Conservation (phyloP, 2,329 filamentous ascomycete species). For the Aquanectria penicillioides region DNA sequence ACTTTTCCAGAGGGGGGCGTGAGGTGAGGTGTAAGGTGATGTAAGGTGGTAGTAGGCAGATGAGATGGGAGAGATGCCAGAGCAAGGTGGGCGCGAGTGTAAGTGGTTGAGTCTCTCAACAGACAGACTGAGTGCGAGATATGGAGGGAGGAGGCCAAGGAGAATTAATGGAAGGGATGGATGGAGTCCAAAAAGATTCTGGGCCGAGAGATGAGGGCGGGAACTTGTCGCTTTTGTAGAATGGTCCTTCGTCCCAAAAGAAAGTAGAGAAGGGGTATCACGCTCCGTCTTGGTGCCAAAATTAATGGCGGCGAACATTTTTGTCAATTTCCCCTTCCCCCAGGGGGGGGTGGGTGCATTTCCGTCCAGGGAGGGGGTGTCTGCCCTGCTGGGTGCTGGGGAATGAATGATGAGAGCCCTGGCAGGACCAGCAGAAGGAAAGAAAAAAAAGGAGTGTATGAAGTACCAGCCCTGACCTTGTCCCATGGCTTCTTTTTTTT, state of each 20-base stretch:
- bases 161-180: background rate
- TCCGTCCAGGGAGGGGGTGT: no score
- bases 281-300: conserved; percentile 2
- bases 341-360: background rate
- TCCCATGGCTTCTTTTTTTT: conserved; percentile 28
- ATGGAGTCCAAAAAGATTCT: conserved; percentile 19
- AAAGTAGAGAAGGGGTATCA: conserved; percentile 22
- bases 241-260: conserved; percentile 20
- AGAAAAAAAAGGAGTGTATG: conserved; percentile 14
- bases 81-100: background rate
- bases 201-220: conserved; percentile 30
- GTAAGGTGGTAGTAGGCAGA: conserved; percentile 25
- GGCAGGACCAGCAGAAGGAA: background rate
- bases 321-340: conserved; percentile 11
- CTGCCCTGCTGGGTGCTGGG: conserved; percentile 15
- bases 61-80: conserved; percentile 7
- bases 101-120: background rate
- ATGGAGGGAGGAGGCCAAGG: conserved; percentile 6
- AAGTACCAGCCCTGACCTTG: conserved; percentile 37
- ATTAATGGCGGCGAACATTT: conserved; percentile 6
- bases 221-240: conserved; percentile 40
- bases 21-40: conserved; percentile 32
- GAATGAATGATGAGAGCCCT: conserved; percentile 28
- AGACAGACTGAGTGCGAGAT: background rate
- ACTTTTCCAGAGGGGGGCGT: conserved; percentile 17